Base-by-base conservation (phyloP, 345 rosid genomes). In the Salix exigua region DNA sequence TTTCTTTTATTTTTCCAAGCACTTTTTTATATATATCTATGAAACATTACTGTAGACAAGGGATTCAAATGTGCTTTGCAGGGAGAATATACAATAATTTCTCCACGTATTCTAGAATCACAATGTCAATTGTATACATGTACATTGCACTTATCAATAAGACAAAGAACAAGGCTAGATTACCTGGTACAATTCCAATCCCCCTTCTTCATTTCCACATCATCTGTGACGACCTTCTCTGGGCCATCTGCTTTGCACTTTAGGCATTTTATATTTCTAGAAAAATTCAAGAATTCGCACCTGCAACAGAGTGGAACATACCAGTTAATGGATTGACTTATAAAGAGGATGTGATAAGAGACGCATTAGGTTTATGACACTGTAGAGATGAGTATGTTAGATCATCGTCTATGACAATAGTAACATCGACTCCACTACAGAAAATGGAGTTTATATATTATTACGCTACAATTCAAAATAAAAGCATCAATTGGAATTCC, bases 121-220 rank as follows among this genome's bases (percentile, higher is more conserved):
- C 7, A 48, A 18, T 11, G 68, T 33, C 26, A 14, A 70, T 37
- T 70, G 31, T 13, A 4, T 18, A 61, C 31, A 26, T 62, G 44
- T 53, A 11, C 38, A 42, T 40, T 19, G 26, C 58, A 4, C 51
- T 30, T 40, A 55, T 17, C 33, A 3, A 11, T 31, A 58, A 19
- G 40, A 23, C 13, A 68, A 37, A 71, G 61, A 61, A 2, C 3
- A 38, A 12, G 18, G 40, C 11, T 26, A 74, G 71, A 93, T 78
- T 79, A 93, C 97, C 85, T 80, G 16, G 85, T 42, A 82, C 97
- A 92, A 75, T 82, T 84, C 97, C 97, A 92, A 86, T 92, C 97
- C 75, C 94, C 96, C 73, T 84, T 86, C 88, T 89, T 92, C 96
- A 85, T 91, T 83, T 86, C 87, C 12, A 80, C 78, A 26, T 85